Evolutionary conservation across 1,284 basidiomycete species (phyloP).

Genomic region (Heterobasidion irregulare): DNA sequence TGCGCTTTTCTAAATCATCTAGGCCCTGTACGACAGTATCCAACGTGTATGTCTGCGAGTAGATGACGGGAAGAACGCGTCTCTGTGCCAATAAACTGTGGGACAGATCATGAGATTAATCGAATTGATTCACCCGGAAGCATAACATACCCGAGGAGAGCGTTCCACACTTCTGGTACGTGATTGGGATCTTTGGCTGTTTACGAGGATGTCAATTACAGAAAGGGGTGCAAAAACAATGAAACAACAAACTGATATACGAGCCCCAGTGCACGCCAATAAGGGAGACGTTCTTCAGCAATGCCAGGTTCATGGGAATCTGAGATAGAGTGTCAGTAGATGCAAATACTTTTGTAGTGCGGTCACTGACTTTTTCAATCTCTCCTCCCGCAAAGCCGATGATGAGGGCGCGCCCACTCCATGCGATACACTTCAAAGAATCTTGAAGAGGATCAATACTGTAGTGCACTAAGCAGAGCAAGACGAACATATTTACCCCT

Average conservation of each 20-base stretch:
- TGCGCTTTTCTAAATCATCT: slow-evolving; percentile 63
- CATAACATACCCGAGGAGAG: slow-evolving; percentile 56
- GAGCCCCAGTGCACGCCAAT: slow-evolving; percentile 84
- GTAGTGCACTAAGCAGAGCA: neutral
- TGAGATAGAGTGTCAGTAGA: slow-evolving; percentile 18
- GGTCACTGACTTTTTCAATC: slow-evolving; percentile 73
- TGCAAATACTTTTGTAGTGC: neutral
- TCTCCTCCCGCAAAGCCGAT: slow-evolving; percentile 86
- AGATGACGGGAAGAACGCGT: slow-evolving; percentile 66
- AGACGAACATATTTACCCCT: slow-evolving; percentile 31
- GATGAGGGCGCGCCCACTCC: slow-evolving; percentile 88
- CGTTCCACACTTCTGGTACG: slow-evolving; percentile 66
- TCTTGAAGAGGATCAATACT: slow-evolving; percentile 31
- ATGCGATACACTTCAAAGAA: slow-evolving; percentile 85
- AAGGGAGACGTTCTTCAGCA: slow-evolving; percentile 82
- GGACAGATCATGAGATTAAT: slow-evolving; percentile 1
- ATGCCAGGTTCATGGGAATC: slow-evolving; percentile 82
- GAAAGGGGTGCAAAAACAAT: neutral
- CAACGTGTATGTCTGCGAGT: slow-evolving; percentile 60
- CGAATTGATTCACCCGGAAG: neutral
- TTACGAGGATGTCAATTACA: neutral
- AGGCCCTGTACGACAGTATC: slow-evolving; percentile 60
- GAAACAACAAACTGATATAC: slow-evolving; percentile 29
- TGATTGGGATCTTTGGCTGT: slow-evolving; percentile 63
- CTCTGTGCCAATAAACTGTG: slow-evolving; percentile 60